phyloP scores from a whole-genome alignment of 2,329 filamentous ascomycete genomes.

The Fusarium ambrosium region DNA sequence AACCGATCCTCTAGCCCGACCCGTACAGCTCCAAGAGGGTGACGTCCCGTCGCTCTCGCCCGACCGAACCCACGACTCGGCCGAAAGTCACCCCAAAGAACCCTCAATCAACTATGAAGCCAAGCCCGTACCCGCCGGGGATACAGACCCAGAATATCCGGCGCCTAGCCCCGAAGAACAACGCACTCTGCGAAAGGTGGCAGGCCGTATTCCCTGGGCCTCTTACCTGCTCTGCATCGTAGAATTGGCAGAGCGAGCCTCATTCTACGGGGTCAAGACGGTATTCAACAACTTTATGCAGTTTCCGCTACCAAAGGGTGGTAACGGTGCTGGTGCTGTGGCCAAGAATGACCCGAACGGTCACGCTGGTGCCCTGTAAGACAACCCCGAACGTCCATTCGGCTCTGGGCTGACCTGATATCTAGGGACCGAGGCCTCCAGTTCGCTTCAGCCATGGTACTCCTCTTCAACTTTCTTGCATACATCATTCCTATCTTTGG shows the following conservation, averaged over 20 bases:
- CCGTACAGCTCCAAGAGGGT: not conserved
- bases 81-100: not conserved
- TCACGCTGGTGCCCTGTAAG: conserved; percentile 61
- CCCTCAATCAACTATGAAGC: not conserved
- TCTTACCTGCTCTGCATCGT: conserved; percentile 71
- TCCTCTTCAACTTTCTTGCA: conserved; percentile 69
- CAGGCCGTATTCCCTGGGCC: conserved; percentile 64
- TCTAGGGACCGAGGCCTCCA: not conserved
- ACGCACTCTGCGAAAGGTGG: not conserved
- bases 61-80: not conserved
- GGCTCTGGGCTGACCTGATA: too few relatives aligned
- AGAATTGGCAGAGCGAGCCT: conserved; percentile 72
- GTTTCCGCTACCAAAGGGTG: conserved; percentile 66
- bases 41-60: not conserved
- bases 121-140: not conserved
- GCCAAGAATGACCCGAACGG: conserved; percentile 58
- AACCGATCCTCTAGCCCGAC: not conserved
- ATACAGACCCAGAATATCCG: not conserved
- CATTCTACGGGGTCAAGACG: conserved; percentile 69
- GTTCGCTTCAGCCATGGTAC: conserved; percentile 54
- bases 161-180: not conserved
- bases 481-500: conserved; percentile 70
- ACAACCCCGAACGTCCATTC: too few relatives aligned
- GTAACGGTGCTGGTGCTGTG: conserved; percentile 61
- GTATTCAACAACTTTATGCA: conserved; percentile 73